These are phyloP conservation scores for Erythrophleum ivorense DNA, from an alignment of 331 rosid genomes.

Conservation along the genomic window DNA sequence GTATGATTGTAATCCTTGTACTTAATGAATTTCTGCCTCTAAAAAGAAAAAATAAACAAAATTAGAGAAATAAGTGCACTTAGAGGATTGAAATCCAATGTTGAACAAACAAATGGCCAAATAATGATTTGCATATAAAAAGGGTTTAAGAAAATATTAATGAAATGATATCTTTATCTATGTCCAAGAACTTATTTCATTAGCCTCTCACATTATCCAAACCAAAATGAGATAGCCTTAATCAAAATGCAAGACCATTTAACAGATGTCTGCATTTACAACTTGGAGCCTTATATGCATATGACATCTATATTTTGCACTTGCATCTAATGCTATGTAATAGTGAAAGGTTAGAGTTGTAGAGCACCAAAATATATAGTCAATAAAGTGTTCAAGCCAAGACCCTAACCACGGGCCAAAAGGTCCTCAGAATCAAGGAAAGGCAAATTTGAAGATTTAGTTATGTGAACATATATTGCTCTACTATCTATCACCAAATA, in stretches of 20 bases:
- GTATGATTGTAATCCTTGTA: constrained; percentile 88
- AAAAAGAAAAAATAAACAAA: constrained; percentile 35
- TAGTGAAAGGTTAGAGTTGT: constrained; percentile 5
- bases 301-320: constrained; percentile 17
- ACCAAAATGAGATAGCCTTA: background rate
- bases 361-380: background rate
- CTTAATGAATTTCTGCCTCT: constrained; percentile 56
- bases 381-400: background rate
- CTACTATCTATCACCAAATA: constrained; percentile 5
- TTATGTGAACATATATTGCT: background rate
- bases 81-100: constrained; percentile 3
- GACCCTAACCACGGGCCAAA: background rate
- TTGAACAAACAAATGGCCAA: constrained; percentile 11
- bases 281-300: background rate
- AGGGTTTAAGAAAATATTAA: constrained; percentile 24
- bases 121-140: background rate
- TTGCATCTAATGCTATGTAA: background rate
- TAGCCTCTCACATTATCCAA: background rate
- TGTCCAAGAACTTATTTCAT: background rate
- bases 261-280: background rate
- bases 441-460: constrained; percentile 17
- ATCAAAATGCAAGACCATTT: constrained; percentile 26
- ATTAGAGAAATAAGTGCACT: constrained; percentile 33
- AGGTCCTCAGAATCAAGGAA: background rate
- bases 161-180: background rate